A percentile compares a stretch with the other conserved stretches of the same genome.
phyloP scores from a whole-genome alignment of 768 basidiomycete genomes.

The Mrakia gelida region DNA sequence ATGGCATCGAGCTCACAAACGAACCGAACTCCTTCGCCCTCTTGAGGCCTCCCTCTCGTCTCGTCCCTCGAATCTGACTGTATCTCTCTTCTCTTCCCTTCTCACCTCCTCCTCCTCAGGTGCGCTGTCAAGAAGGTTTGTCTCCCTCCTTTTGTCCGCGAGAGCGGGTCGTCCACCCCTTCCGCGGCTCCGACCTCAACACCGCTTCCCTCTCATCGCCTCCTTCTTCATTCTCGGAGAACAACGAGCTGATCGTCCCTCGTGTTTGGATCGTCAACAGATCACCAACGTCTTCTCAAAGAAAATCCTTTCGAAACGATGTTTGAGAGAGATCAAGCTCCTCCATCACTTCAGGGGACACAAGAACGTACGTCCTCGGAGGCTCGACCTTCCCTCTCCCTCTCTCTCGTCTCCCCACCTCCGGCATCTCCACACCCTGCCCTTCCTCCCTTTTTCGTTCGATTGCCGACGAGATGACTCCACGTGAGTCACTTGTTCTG shows the following conservation, averaged over 20 bases:
- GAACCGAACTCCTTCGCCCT: background rate
- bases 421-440: background rate
- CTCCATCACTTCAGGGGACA: constrained; percentile 97
- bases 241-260: constrained; percentile 3
- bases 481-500: too few species aligned
- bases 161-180: background rate
- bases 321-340: constrained; percentile 82
- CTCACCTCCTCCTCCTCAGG: background rate
- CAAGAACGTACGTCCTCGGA: constrained; percentile 70
- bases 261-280: constrained; percentile 28
- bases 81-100: background rate
- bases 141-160: background rate
- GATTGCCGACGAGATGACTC: too few species aligned
- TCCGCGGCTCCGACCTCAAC: background rate
- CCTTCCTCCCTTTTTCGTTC: too few species aligned
- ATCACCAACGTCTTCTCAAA: constrained; percentile 45
- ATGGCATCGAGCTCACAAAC: background rate
- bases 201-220: constrained; percentile 52
- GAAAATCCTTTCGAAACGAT: constrained; percentile 88
- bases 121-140: constrained; percentile 40
- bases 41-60: background rate
- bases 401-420: background rate
- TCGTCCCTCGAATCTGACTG: background rate
- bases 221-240: constrained; percentile 34
- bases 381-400: background rate